Conservation (phyloP, 2,329 filamentous ascomycete species). For the Xylaria sp. region DNA sequence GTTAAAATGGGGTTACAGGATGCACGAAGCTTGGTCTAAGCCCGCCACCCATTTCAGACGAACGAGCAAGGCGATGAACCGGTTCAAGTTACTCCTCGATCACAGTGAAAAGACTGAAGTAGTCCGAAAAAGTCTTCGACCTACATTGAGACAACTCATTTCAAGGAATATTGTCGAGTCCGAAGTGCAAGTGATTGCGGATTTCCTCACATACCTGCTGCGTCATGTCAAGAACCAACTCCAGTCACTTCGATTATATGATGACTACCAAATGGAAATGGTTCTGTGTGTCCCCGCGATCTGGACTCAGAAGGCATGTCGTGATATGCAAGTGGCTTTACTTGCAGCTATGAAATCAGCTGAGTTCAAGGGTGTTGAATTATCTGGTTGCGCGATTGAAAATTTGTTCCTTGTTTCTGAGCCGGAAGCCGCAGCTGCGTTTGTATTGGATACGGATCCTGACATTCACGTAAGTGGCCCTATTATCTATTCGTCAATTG, state of each 20-base stretch:
- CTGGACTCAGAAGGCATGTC: slow-evolving; percentile 3
- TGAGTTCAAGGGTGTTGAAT: background rate
- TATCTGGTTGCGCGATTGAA: background rate
- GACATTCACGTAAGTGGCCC: background rate
- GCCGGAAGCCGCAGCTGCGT: background rate
- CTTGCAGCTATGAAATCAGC: background rate
- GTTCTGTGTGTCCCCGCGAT: background rate
- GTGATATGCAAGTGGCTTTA: background rate
- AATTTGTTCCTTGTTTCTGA: background rate
- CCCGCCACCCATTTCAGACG: background rate
- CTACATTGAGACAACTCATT: background rate
- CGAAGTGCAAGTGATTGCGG: background rate
- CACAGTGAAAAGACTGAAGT: background rate
- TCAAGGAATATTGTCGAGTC: background rate
- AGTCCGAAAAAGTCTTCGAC: background rate
- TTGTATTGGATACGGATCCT: slow-evolving; percentile 1
- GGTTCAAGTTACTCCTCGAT: background rate
- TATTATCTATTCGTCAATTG: background rate
- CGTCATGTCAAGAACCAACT: background rate
- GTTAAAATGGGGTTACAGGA: background rate
- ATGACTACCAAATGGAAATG: background rate
- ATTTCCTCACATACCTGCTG: background rate
- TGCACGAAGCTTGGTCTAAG: background rate
- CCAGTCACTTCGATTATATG: background rate
- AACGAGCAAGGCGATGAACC: background rate